phyloP scores from a whole-genome alignment of 1,139 yeast genomes.

The Lodderomyces orthopsilosis region DNA sequence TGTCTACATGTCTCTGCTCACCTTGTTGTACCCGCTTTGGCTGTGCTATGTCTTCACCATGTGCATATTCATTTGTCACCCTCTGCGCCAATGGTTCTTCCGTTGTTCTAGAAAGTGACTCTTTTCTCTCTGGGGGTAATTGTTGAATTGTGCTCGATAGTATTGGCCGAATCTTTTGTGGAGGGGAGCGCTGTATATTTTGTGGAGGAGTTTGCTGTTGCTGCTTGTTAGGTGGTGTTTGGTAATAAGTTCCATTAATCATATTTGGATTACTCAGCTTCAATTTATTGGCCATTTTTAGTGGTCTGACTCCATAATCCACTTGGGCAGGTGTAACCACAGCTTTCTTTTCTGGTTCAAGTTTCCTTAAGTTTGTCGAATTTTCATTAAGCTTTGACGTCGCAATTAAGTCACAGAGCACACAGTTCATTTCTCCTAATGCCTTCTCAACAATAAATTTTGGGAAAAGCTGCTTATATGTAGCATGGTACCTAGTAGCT shows the following conservation, averaged over 20 bases:
- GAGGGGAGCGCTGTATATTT: neutral
- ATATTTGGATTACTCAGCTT: slow-evolving; percentile 15
- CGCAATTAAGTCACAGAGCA: slow-evolving; percentile 68
- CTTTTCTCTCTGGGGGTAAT: neutral
- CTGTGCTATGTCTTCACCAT: neutral
- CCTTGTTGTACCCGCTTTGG: too few relatives aligned
- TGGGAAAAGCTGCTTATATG: slow-evolving; percentile 65
- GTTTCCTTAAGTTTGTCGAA: slow-evolving; percentile 16
- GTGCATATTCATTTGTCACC: neutral
- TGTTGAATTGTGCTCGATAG: neutral
- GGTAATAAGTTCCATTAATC: slow-evolving; percentile 1
- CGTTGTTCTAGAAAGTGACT: neutral
- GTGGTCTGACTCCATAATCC: slow-evolving; percentile 77
- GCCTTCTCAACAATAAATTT: slow-evolving; percentile 74
- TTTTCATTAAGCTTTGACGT: slow-evolving; percentile 47
- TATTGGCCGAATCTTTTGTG: neutral
- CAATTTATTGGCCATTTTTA: slow-evolving; percentile 54
- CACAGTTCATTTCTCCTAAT: slow-evolving; percentile 68
- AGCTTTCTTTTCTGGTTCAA: slow-evolving; percentile 31
- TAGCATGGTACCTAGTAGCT: slow-evolving; percentile 72
- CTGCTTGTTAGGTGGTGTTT: slow-evolving; percentile 1
- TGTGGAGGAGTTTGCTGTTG: slow-evolving; percentile 7
- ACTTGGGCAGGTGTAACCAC: slow-evolving; percentile 57
- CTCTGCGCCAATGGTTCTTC: neutral
- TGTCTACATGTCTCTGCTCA: neutral